Evolutionary conservation across 495 filamentous ascomycete genomes (phyloP).

Genomic region (Penicillium egyptiacum): DNA sequence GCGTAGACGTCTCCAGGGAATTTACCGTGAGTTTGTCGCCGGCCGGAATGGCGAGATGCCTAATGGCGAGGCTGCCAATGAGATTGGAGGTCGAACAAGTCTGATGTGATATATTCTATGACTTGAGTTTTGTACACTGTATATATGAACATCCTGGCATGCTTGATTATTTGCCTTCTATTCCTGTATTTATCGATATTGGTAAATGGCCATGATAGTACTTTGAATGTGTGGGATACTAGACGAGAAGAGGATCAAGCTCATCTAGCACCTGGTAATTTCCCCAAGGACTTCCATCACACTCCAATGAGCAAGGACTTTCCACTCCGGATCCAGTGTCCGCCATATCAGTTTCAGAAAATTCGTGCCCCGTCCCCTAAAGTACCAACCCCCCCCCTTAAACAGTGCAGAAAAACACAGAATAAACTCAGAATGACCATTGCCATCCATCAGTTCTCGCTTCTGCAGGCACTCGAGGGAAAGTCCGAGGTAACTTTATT

Average conservation of each 20-base stretch:
- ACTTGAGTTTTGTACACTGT: conserved; percentile 17
- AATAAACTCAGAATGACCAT: too few relatives aligned
- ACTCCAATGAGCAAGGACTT: too few relatives aligned
- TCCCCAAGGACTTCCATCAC: too few relatives aligned
- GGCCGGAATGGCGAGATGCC: conserved; percentile 93
- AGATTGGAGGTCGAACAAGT: conserved; percentile 89
- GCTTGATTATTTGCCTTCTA: background rate
- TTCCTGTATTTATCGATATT: conserved; percentile 12
- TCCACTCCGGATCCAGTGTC: too few relatives aligned
- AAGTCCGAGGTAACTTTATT: too few relatives aligned
- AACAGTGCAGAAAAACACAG: too few relatives aligned
- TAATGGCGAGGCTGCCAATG: conserved; percentile 82
- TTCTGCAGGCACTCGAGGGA: too few relatives aligned
- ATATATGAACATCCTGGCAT: conserved; percentile 20
- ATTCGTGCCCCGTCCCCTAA: too few relatives aligned
- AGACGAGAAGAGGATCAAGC: background rate
- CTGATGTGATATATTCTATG: conserved; percentile 66
- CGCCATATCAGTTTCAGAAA: too few relatives aligned
- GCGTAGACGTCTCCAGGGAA: conserved; percentile 66
- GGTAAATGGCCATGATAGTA: background rate
- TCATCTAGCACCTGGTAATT: background rate
- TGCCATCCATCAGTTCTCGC: too few relatives aligned
- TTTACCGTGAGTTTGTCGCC: conserved; percentile 90
- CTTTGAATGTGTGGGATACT: background rate
- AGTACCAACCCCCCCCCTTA: too few relatives aligned